Base-by-base conservation (phyloP, 2,329 filamentous ascomycete genomes). In the Alternaria burnsii region DNA sequence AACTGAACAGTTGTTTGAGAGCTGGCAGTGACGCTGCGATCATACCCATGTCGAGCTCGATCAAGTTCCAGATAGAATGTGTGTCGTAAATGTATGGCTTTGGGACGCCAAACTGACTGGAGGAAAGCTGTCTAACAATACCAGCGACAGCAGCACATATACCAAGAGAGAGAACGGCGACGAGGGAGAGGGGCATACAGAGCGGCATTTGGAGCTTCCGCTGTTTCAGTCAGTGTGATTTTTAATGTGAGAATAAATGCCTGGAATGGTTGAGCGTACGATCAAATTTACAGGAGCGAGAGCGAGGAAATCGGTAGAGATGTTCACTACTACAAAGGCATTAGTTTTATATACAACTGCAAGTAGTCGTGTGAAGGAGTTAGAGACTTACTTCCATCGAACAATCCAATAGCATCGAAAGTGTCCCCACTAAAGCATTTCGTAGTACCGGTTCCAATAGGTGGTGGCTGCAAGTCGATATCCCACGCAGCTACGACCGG, bases 401-500 rank as follows among this genome's bases (percentile, higher is more conserved):
- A 79, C n/a, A 85, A 68, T 14, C 81, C 82, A 24, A 85, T 75
- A 28, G 76, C 73, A n/a, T 73, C 77, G 64, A 82, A 84, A 1
- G 77, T 79, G 3, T 55, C 60, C 32, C 71, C 69, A 11, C 74
- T 77, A 63, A 80, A 83, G 67, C 83, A 86, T n/a, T 75, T 77
- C 0, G 81, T 80, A 20, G 63, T 71, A 7, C 68, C 70, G 5
- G 55, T 69, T 3, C 67, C 71, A 5, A 71, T 65, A 11, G 73
- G 72, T 18, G 74, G 65, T 2, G 76, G 71, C n/a, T 72, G 72
- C 1, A 80, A 56, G 2, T 62, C 60, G 9, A 70, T 63, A 58
- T 83, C 74, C 84, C 84, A 86, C 0, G 76, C 75, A 9, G 83
- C 82, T 12, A 68, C 52, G 6, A 85, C 73, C 0, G 83, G 82